These are phyloP conservation scores for Gloeophyllum trabeum DNA, from an alignment of 768 basidiomycete species.

Conservation along the genomic window DNA sequence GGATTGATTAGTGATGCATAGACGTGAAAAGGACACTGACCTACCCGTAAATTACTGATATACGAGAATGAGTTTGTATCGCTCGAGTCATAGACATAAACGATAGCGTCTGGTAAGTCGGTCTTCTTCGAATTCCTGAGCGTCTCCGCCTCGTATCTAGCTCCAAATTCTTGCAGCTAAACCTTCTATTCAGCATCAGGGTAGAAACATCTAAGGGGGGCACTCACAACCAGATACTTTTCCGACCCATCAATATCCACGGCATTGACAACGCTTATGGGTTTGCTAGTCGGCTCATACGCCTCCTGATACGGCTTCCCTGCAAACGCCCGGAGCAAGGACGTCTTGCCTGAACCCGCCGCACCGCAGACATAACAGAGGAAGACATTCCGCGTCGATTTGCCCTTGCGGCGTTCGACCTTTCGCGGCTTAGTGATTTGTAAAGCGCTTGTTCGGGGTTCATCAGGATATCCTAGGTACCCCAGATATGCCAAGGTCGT, in stretches of 20 bases:
- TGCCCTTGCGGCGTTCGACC: conserved; percentile 76
- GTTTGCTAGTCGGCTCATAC: conserved; percentile 85
- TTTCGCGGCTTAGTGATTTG: conserved; percentile 79
- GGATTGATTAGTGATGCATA: conserved; percentile 9
- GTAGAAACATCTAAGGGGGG: not conserved
- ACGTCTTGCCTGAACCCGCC: conserved; percentile 92
- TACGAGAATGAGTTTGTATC: conserved; percentile 99
- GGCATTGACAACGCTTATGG: conserved; percentile 87
- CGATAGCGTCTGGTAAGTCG: conserved; percentile 86
- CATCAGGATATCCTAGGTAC: conserved; percentile 83
- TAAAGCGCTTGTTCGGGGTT: conserved; percentile 73
- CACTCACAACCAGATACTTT: conserved; percentile 89
- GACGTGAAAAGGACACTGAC: conserved; percentile 12
- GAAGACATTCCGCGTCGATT: conserved; percentile 86
- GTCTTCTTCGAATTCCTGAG: conserved; percentile 84
- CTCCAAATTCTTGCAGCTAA: conserved; percentile 95
- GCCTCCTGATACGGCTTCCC: conserved; percentile 63
- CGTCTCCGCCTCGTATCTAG: conserved; percentile 86
- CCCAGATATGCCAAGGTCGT: conserved; percentile 91
- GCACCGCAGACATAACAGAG: conserved; percentile 91
- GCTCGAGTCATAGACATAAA: conserved; percentile 95
- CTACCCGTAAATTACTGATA: conserved; percentile 88
- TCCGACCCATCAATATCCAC: conserved; percentile 93
- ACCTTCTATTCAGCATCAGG: not conserved
- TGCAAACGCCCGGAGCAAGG: conserved; percentile 73